Percentiles rank a stretch among this genome's conserved stretches.
These are phyloP conservation scores for Candida michaelii DNA, from an alignment of 805 yeast species.

Conservation along the genomic window DNA sequence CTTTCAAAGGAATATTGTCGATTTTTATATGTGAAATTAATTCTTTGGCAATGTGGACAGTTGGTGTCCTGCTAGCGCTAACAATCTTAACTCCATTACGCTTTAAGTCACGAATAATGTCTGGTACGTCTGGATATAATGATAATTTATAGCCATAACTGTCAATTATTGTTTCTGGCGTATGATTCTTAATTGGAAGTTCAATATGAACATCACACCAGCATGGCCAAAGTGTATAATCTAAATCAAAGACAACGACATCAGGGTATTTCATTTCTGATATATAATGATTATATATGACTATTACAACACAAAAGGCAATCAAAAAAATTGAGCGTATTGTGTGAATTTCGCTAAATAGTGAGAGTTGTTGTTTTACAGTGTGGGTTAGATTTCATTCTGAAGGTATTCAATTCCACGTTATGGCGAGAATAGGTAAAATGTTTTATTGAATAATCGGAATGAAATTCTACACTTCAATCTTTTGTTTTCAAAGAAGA, in stretches of 20 bases:
- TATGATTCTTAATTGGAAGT: conserved; percentile 48
- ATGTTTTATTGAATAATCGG: no score
- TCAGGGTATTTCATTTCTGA: conserved; percentile 10
- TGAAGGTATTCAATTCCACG: no score
- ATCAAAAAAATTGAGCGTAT: no score
- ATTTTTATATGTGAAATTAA: conserved; percentile 55
- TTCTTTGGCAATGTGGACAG: conserved; percentile 74
- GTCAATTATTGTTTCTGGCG: conserved; percentile 46
- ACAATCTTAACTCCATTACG: conserved; percentile 50
- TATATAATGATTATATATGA: not conserved
- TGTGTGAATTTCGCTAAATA: no score
- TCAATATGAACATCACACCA: conserved; percentile 79
- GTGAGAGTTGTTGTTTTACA: no score
- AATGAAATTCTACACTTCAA: no score
- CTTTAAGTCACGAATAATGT: conserved; percentile 54
- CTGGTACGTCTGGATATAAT: conserved; percentile 68
- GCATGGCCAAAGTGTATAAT: conserved; percentile 78
- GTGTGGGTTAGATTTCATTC: no score
- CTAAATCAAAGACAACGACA: conserved; percentile 71
- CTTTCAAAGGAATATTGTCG: conserved; percentile 50
- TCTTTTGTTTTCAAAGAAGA: no score
- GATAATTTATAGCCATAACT: conserved; percentile 53
- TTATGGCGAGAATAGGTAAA: no score
- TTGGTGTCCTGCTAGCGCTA: conserved; percentile 77
- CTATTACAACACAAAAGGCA: not conserved